Evolutionary conservation across 345 rosid species (phyloP).

Genomic region (Cardamine resedifolia): DNA sequence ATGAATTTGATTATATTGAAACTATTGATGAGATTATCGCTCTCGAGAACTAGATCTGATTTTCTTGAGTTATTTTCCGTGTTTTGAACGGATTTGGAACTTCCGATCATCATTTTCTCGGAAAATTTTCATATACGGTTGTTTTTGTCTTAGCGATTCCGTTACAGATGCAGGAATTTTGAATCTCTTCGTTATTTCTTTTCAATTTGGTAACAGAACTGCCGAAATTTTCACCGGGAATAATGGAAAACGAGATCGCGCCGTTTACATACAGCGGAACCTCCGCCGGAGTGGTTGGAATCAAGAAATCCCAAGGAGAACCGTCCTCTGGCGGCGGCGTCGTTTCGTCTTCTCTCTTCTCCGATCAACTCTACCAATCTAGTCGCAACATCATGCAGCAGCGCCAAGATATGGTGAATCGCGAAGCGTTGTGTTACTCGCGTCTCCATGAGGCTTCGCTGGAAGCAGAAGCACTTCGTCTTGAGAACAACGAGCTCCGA

Average conservation of each 20-base stretch:
- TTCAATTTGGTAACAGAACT: constrained; percentile 2
- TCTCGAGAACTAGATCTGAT: constrained; percentile 18
- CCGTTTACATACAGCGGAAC: constrained; percentile 32
- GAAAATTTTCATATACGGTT: not conserved
- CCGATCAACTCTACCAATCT: constrained; percentile 43
- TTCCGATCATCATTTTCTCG: not conserved
- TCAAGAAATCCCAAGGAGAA: constrained; percentile 20
- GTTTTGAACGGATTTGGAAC: not conserved
- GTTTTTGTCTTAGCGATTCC: not conserved
- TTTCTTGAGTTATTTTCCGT: not conserved
- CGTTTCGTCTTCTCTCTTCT: constrained; percentile 33
- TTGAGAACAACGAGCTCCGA: constrained; percentile 67
- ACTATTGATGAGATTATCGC: not conserved
- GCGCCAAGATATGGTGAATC: constrained; percentile 64
- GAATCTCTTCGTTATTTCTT: constrained; percentile 1
- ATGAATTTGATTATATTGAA: not conserved
- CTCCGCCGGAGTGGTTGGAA: constrained; percentile 23
- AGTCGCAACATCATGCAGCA: constrained; percentile 43
- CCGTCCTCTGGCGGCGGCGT: constrained; percentile 5
- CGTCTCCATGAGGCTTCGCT: constrained; percentile 53
- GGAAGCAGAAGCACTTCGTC: constrained; percentile 60
- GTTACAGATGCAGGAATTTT: not conserved
- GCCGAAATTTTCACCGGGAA: not conserved
- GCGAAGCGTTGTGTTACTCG: constrained; percentile 65
- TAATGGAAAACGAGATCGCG: constrained; percentile 44